Evolutionary conservation across 371 early-diverging fungal genomes (phyloP).

Genomic region (Lichtheimia ornata): DNA sequence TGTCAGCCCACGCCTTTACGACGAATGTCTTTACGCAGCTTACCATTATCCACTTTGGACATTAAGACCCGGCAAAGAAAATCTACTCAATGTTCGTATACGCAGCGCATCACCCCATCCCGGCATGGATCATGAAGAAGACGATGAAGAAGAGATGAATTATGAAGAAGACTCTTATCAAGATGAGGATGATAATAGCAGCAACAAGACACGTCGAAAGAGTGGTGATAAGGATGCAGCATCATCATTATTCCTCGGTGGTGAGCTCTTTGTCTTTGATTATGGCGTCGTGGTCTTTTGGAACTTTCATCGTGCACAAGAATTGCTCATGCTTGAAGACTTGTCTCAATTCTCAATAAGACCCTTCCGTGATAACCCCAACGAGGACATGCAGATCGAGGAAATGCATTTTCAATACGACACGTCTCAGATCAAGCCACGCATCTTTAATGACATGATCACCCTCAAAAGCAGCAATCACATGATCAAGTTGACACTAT

Average conservation of each 20-base stretch:
- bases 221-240: slow-evolving; percentile 10
- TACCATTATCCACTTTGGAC: slow-evolving; percentile 64
- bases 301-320: slow-evolving; percentile 91
- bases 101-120: slow-evolving; percentile 36
- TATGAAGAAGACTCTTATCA: slow-evolving; percentile 44
- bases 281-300: slow-evolving; percentile 96
- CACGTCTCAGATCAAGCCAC: slow-evolving; percentile 50
- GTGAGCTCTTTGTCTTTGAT: slow-evolving; percentile 86
- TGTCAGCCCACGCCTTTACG: slow-evolving; percentile 57
- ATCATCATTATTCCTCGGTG: slow-evolving; percentile 52
- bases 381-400: slow-evolving; percentile 85
- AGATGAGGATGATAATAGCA: background rate
- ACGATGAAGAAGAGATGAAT: slow-evolving; percentile 49
- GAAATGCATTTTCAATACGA: slow-evolving; percentile 92
- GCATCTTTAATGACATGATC: slow-evolving; percentile 76
- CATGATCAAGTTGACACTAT: slow-evolving; percentile 79
- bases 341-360: slow-evolving; percentile 55
- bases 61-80: slow-evolving; percentile 44
- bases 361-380: slow-evolving; percentile 49
- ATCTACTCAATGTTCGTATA: slow-evolving; percentile 42
- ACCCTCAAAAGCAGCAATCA: slow-evolving; percentile 74
- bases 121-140: slow-evolving; percentile 9
- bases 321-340: slow-evolving; percentile 74
- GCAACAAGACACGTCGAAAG: background rate
- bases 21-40: slow-evolving; percentile 66